Evolutionary conservation across 495 filamentous ascomycete genomes (phyloP).

Genomic region (Neurospora hispaniola): DNA sequence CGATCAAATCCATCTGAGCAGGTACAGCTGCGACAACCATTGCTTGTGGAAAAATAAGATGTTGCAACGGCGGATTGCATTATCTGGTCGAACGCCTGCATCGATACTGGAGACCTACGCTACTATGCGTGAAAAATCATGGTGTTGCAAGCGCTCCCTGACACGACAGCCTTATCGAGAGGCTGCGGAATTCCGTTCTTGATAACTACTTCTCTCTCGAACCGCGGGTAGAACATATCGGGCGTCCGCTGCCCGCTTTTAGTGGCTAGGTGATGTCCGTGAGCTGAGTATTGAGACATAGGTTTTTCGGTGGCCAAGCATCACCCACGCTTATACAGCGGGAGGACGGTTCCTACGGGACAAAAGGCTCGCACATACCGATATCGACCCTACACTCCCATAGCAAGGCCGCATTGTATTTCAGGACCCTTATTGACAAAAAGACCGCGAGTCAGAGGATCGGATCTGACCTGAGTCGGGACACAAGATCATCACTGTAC

Average conservation of each 20-base stretch:
- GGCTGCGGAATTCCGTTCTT: neutral
- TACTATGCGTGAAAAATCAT: neutral
- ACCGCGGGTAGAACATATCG: neutral
- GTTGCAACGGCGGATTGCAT: neutral
- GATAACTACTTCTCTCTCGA: neutral
- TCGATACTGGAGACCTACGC: neutral
- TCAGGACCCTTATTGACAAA: neutral
- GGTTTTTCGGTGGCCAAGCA: neutral
- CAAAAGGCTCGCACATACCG: neutral
- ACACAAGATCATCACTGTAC: neutral
- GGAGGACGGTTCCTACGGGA: neutral
- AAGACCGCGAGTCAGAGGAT: neutral
- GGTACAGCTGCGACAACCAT: neutral
- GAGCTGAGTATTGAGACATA: neutral
- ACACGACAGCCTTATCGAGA: neutral
- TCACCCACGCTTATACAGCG: neutral
- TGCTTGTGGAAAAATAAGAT: neutral
- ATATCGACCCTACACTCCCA: neutral
- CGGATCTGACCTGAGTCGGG: neutral
- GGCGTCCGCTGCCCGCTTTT: neutral
- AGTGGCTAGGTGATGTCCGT: neutral
- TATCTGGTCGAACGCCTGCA: neutral
- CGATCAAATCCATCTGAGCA: neutral
- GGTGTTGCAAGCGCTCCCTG: neutral
- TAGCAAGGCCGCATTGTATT: neutral